A percentile compares a stretch with the other conserved stretches of the same genome.
phyloP scores from a whole-genome alignment of 805 yeast species.

The Vanderwaltozyma polyspora region DNA sequence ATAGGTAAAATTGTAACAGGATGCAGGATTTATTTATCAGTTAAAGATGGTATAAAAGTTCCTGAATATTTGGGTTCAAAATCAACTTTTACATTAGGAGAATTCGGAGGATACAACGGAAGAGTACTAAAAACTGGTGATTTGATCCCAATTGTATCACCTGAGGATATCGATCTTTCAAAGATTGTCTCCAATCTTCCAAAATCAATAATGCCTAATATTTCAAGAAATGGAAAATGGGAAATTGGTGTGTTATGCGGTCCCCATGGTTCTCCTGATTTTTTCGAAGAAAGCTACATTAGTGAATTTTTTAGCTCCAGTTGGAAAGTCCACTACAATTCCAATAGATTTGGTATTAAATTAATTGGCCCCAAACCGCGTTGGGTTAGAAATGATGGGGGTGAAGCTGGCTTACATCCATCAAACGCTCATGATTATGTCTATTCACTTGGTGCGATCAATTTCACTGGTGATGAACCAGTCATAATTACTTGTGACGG shows the following conservation, averaged over 20 bases:
- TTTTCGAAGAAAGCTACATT: conserved; percentile 67
- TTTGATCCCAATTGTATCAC: conserved; percentile 3
- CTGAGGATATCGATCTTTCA: background rate
- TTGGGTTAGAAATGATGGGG: conserved; percentile 96
- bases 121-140: conserved; percentile 87
- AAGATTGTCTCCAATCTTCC: conserved; percentile 44
- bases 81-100: conserved; percentile 88
- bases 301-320: conserved; percentile 60
- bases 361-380: conserved; percentile 89
- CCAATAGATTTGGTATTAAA: conserved; percentile 93
- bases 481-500: conserved; percentile 96
- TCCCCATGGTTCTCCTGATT: conserved; percentile 96
- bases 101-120: conserved; percentile 91
- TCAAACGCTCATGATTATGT: conserved; percentile 98
- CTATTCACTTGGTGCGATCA: conserved; percentile 90
- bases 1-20: conserved; percentile 77
- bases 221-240: conserved; percentile 41
- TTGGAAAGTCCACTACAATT: conserved; percentile 96
- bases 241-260: conserved; percentile 89
- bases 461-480: conserved; percentile 98
- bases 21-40: conserved; percentile 80
- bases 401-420: conserved; percentile 96
- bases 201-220: conserved; percentile 27
- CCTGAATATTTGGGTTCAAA: conserved; percentile 92
- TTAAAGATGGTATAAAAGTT: conserved; percentile 89